Percentiles rank a stretch among this genome's conserved stretches.
These are phyloP conservation scores for Meira miltonrushii DNA, from an alignment of 1,284 basidiomycete species.

Conservation along the genomic window DNA sequence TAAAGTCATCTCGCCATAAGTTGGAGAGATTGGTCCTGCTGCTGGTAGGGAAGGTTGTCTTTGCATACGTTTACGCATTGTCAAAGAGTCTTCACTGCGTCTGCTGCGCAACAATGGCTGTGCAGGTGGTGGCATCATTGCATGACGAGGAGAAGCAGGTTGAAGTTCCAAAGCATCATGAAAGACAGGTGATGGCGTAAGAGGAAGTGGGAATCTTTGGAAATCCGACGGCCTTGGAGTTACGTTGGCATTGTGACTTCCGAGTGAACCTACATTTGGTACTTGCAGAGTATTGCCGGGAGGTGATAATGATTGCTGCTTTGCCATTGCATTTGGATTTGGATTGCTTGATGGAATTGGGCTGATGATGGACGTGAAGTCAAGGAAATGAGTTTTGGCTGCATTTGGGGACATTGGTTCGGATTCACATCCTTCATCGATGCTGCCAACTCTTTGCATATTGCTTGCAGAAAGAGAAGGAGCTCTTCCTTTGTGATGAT, in stretches of 20 bases:
- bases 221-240: conserved; percentile 1
- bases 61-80: not conserved
- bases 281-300: not conserved
- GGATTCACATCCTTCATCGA: not conserved
- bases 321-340: not conserved
- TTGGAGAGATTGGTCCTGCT: not conserved
- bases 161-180: not conserved
- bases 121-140: no score
- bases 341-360: not conserved
- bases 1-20: not conserved
- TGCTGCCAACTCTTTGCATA: not conserved
- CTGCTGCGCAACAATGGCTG: not conserved
- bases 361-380: conserved; percentile 5
- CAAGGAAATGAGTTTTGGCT: conserved; percentile 10
- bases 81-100: conserved; percentile 6
- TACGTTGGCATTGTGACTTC: not conserved
- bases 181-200: not conserved
- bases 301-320: not conserved
- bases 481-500: not conserved
- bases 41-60: not conserved
- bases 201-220: not conserved
- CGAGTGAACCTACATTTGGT: not conserved
- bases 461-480: not conserved
- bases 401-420: not conserved
- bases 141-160: not conserved